Evolutionary conservation across 2,329 filamentous ascomycete species (phyloP), one percentile per base, ranked within the genome.

Genomic region (Mycocentrospora acerina): DNA sequence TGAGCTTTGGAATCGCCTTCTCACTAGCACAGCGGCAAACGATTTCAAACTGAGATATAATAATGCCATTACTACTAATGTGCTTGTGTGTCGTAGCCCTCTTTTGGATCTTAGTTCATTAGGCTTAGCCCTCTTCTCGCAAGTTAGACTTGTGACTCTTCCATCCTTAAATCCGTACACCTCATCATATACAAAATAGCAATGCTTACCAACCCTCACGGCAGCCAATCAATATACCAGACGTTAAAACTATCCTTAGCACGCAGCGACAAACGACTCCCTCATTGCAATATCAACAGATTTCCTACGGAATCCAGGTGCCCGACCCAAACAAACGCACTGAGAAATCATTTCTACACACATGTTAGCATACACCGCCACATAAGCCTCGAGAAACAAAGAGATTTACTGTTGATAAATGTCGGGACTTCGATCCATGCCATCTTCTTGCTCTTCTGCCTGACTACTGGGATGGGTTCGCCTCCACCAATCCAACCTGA

Each of bases 361-460:
- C 11, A 8, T n/a, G 51, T 67, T 46, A 71, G 59, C 33, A 35
- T 24, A 12, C 24, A 13, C 6, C 30, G 24, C 22, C 28, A 5
- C 10, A 8, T 12, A 6, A 3, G 2, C 29, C 4, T 11, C 11
- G 5, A n/a, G 33, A 3, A 13, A 16, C 7, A n/a, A 4, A 25
- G 13, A 17, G 6, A 63, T 70, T 63, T 44, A 73, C 71, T 67
- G 51, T 71, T 66, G 32, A 74, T 55, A 15, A 75, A 55, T 42
- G 66, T 71, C 14, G 53, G 51, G 2, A 73, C 66, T 48, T 75
- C 72, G 33, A 75, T 51, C 43, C 68, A 67, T 12, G 70, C 68
- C 4, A 48, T 52, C 48, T 63, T 67, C 54, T 62, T 70, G 31
- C 41, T 37, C 38, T 52, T 57, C 44, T 59, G 55, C 40, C 42